Conservation (phyloP, 208 protist genomes). For the Trypanosomatidae sp. region DNA sequence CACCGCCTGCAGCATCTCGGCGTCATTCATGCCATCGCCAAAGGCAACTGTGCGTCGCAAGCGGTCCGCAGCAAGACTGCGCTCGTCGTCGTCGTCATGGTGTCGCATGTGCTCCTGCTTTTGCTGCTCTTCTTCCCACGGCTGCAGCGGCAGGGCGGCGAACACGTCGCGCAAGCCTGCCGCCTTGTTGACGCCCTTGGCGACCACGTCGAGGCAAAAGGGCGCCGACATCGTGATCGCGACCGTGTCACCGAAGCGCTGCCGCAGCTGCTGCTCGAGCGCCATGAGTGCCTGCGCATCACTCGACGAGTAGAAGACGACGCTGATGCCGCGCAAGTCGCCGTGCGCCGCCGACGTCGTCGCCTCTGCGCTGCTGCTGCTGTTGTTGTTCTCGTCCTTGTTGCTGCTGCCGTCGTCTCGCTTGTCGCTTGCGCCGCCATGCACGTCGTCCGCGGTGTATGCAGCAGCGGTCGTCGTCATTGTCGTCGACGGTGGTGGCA, state of each 20-base stretch:
- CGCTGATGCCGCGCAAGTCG: constrained; percentile 16
- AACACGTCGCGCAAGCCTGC: constrained; percentile 9
- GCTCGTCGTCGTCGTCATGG: constrained; percentile 16
- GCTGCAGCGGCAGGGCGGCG: constrained; percentile 9
- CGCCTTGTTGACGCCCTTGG: constrained; percentile 14
- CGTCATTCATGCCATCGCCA: constrained; percentile 56
- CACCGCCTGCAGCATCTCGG: constrained; percentile 28
- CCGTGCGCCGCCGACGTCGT: background rate
- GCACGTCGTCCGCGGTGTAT: background rate
- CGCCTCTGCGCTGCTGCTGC: constrained; percentile 4
- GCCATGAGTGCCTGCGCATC: constrained; percentile 12
- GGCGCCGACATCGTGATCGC: constrained; percentile 19
- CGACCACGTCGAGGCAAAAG: constrained; percentile 12
- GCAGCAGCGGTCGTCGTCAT: constrained; percentile 4
- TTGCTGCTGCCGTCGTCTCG: constrained; percentile 2
- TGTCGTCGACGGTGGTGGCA: background rate
- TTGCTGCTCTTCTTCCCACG: constrained; percentile 10
- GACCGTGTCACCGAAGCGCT: constrained; percentile 11
- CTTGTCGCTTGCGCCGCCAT: background rate
- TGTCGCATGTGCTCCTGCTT: background rate
- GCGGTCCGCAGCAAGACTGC: constrained; percentile 9
- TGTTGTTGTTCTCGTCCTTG: background rate
- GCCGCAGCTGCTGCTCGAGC: constrained; percentile 13
- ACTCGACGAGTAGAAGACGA: constrained; percentile 42
- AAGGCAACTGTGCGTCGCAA: constrained; percentile 33